phyloP scores from a whole-genome alignment of 768 basidiomycete species.

The Fomitopsis serialis region DNA sequence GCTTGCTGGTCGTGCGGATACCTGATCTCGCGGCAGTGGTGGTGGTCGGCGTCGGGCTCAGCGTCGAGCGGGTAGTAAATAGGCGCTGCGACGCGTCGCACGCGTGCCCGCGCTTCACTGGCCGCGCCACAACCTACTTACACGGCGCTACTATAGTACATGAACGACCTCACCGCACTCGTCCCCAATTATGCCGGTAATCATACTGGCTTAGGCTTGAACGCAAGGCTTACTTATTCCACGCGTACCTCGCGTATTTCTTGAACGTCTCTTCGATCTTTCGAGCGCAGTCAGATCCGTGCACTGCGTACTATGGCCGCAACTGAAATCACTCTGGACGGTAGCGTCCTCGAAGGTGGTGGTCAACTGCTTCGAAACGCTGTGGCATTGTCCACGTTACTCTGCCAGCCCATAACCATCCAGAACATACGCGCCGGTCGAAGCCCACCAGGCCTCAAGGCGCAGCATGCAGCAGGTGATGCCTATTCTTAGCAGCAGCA shows the following conservation, averaged over 20 bases:
- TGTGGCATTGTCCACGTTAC: constrained; percentile 58
- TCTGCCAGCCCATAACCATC: constrained; percentile 55
- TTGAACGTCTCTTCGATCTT: too few species aligned
- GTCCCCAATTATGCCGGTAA: too few species aligned
- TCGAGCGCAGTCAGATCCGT: too few species aligned
- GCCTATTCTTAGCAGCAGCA: background rate
- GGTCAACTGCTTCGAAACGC: constrained; percentile 73
- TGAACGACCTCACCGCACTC: background rate
- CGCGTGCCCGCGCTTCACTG: background rate
- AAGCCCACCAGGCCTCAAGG: constrained; percentile 58
- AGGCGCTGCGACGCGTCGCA: too few species aligned
- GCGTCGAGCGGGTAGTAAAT: background rate
- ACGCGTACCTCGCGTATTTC: too few species aligned
- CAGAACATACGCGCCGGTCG: constrained; percentile 56
- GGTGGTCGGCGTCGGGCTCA: background rate
- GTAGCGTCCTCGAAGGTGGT: constrained; percentile 47
- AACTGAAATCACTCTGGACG: constrained; percentile 29
- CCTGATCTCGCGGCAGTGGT: background rate
- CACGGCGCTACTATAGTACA: background rate
- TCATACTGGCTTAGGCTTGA: too few species aligned
- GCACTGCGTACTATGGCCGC: too few species aligned
- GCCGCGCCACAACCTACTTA: background rate
- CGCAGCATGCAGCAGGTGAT: constrained; percentile 67
- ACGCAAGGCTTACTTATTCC: too few species aligned
- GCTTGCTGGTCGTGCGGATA: background rate